phyloP scores from a whole-genome alignment of 177 flowering plant species.

The Vitis hybrid region DNA sequence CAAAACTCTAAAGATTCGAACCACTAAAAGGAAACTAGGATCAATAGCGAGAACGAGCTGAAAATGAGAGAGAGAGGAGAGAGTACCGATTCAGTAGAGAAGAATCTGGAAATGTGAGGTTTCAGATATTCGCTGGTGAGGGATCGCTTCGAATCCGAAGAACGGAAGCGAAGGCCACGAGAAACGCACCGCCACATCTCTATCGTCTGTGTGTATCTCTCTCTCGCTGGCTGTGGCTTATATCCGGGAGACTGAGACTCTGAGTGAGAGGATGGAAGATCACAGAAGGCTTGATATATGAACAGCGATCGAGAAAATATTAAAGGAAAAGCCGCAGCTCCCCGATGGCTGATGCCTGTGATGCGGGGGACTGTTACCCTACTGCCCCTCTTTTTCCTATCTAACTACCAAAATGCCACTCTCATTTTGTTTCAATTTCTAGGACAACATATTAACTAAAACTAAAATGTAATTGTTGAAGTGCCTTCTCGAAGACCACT shows the following conservation, averaged over 20 bases:
- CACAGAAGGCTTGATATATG: too few relatives aligned
- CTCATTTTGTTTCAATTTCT: not conserved
- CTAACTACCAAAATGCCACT: conserved; percentile 11
- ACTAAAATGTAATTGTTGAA: too few relatives aligned
- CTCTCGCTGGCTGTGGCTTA: not conserved
- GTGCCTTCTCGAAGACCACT: too few relatives aligned
- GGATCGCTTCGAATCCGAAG: conserved; percentile 34
- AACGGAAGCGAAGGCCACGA: conserved; percentile 42
- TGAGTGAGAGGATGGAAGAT: not conserved
- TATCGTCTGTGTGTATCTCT: not conserved
- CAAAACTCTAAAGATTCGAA: conserved; percentile 7
- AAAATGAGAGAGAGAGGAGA: not conserved
- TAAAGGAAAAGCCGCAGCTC: too few relatives aligned
- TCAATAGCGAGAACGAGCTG: not conserved
- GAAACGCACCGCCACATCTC: conserved; percentile 74
- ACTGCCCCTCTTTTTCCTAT: not conserved
- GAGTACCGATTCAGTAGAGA: conserved; percentile 57
- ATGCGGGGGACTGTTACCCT: not conserved
- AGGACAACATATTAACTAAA: too few relatives aligned
- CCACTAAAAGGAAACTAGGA: not conserved
- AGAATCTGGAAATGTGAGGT: conserved; percentile 44
- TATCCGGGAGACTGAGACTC: too few relatives aligned
- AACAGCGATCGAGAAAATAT: not conserved
- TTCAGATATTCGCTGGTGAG: conserved; percentile 25
- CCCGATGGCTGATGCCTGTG: not conserved